Base-by-base conservation (phyloP, 2,329 filamentous ascomycete species). In the Endothia cerciana region DNA sequence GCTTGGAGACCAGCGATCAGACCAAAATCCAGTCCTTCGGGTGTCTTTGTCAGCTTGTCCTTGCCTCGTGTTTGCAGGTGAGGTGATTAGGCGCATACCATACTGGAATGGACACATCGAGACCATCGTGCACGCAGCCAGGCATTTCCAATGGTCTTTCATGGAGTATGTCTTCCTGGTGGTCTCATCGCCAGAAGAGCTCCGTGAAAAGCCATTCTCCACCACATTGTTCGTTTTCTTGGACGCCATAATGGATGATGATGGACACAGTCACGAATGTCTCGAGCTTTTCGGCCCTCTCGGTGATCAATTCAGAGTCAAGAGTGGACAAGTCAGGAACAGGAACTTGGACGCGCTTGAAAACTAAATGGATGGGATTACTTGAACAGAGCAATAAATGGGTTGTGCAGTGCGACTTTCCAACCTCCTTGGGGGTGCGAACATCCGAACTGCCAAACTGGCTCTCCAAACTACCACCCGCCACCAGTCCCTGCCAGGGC, bases 61-160 rank as follows among this genome's bases (percentile, higher is more conserved):
- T 3, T n/a, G 4, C 6, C 25, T 19, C 17, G 17, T n/a, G n/a
- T n/a, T 3, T 1, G 3, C 15, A 4, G 3, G 17, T 17, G 7
- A 30, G 4, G 22, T 71, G 53, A 11, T 30, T 17, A 10, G 22
- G 3, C 2, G 11, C 62, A 82, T 74, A 36, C 82, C 82, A 71
- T 85, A 84, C 66, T 84, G 82, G 68, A 85, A 84, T 0, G 82
- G 81, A 28, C 78, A 81, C 72, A 84, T 78, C 3, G 81, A 79
- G 19, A 84, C 77, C 0, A 84, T 72, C 0, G 80, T 79, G 65
- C 82, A 83, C 28, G 82, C 82, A 1, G 70, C 69, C 4, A 76
- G 70, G 19, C 73, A 74, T 47, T 72, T 75, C 73, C 73, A 75
- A 64, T 77, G 74, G 33, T 73, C 70, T 30, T 66, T 70, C 4